Percentiles rank a stretch among this genome's conserved stretches.
phyloP scores from a whole-genome alignment of 2,329 filamentous ascomycete species.

The Exophiala phaeomuriformis region DNA sequence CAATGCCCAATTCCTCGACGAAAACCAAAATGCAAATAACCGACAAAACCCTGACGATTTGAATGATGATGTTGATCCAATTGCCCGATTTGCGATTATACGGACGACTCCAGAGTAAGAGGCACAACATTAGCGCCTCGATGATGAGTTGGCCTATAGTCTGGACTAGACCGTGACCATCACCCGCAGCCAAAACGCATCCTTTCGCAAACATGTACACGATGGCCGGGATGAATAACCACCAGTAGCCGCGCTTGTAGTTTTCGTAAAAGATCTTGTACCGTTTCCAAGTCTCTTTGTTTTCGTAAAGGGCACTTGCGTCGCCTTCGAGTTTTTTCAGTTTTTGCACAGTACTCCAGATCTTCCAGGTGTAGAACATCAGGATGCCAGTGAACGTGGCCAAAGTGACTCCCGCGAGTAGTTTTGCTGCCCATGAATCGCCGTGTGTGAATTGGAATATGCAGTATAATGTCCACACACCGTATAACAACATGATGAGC shows the following conservation, averaged over 20 bases:
- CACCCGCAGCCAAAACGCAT: slow-evolving; percentile 71
- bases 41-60: slow-evolving; percentile 79
- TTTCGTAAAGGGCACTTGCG: slow-evolving; percentile 65
- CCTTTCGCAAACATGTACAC: slow-evolving; percentile 87
- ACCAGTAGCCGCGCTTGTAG: slow-evolving; percentile 94
- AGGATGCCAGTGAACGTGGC: slow-evolving; percentile 72
- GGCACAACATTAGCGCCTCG: slow-evolving; percentile 67
- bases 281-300: slow-evolving; percentile 86
- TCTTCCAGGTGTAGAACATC: slow-evolving; percentile 76
- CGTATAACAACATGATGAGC: slow-evolving; percentile 84
- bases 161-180: slow-evolving; percentile 79
- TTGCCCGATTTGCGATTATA: slow-evolving; percentile 82
- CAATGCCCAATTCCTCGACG: slow-evolving; percentile 83
- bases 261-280: slow-evolving; percentile 97
- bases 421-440: slow-evolving; percentile 88
- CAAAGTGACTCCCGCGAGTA: slow-evolving; percentile 74
- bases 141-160: slow-evolving; percentile 71
- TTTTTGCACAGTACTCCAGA: slow-evolving; percentile 66
- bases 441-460: slow-evolving; percentile 90
- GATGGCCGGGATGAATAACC: slow-evolving; percentile 86
- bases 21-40: slow-evolving; percentile 86
- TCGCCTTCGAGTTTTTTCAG: slow-evolving; percentile 72
- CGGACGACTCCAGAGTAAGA: slow-evolving; percentile 78
- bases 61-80: slow-evolving; percentile 88
- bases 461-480: slow-evolving; percentile 92